These are phyloP conservation scores for Solanum dulcamara DNA, from an alignment of 257 asterid species.

Conservation along the genomic window DNA sequence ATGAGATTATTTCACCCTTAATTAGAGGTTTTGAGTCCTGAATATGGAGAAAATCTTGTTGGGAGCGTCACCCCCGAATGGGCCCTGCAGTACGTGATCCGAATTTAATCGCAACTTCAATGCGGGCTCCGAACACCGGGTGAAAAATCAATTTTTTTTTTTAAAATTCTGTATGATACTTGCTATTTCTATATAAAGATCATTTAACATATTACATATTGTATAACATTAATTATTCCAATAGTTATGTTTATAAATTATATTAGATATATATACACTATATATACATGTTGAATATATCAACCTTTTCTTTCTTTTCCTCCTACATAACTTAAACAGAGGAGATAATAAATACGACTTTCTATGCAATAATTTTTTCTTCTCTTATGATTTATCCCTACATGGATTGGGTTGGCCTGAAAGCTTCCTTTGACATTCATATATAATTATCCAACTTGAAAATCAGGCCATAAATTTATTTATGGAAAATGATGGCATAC, in stretches of 20 bases:
- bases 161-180: too few relatives aligned
- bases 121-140: too few relatives aligned
- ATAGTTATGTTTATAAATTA: neutral
- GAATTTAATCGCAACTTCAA: too few relatives aligned
- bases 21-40: too few relatives aligned
- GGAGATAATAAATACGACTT: neutral
- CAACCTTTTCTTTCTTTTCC: neutral
- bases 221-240: neutral
- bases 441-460: neutral
- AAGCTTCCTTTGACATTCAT: neutral
- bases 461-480: neutral
- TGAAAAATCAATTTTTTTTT: too few relatives aligned
- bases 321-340: neutral
- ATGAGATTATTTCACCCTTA: too few relatives aligned
- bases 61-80: too few relatives aligned
- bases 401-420: neutral
- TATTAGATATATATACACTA: neutral
- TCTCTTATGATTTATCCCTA: neutral
- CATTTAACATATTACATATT: neutral
- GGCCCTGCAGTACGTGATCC: too few relatives aligned
- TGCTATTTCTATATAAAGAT: neutral
- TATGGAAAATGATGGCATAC: neutral
- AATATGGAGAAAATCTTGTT: too few relatives aligned
- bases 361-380: neutral
- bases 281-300: neutral